These are phyloP conservation scores for Lachancea nothofagi DNA, from an alignment of 805 yeast species.

Conservation along the genomic window DNA sequence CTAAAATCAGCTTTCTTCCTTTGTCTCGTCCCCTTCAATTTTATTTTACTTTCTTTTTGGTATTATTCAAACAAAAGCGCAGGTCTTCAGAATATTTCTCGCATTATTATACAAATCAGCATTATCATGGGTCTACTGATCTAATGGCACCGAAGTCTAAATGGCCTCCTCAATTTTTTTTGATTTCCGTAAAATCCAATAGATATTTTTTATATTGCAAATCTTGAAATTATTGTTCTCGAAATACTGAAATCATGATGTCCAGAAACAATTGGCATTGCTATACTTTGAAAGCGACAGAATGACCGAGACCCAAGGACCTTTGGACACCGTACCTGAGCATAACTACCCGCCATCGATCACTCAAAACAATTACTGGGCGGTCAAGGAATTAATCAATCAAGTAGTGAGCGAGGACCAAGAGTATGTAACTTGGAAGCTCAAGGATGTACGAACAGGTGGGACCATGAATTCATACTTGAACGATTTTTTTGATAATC, in stretches of 20 bases:
- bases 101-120: too few relatives aligned
- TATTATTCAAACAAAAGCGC: too few relatives aligned
- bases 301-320: conserved; percentile 28
- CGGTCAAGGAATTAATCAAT: conserved; percentile 30
- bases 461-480: conserved; percentile 28
- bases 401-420: conserved; percentile 33
- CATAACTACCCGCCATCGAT: conserved; percentile 27
- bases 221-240: too few relatives aligned
- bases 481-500: conserved; percentile 1
- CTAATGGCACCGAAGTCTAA: too few relatives aligned
- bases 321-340: conserved; percentile 28
- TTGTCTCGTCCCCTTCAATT: not conserved
- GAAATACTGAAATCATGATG: too few relatives aligned
- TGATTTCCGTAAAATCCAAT: too few relatives aligned
- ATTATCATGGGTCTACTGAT: too few relatives aligned
- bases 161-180: too few relatives aligned
- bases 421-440: conserved; percentile 32
- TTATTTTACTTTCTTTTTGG: not conserved
- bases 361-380: conserved; percentile 26
- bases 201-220: too few relatives aligned
- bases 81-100: too few relatives aligned
- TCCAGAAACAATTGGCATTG: not conserved
- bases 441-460: conserved; percentile 29
- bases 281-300: not conserved
- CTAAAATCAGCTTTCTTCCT: too few relatives aligned